Base-by-base conservation (phyloP, 2,329 filamentous ascomycete genomes). In the Mollisia scopiformis region DNA sequence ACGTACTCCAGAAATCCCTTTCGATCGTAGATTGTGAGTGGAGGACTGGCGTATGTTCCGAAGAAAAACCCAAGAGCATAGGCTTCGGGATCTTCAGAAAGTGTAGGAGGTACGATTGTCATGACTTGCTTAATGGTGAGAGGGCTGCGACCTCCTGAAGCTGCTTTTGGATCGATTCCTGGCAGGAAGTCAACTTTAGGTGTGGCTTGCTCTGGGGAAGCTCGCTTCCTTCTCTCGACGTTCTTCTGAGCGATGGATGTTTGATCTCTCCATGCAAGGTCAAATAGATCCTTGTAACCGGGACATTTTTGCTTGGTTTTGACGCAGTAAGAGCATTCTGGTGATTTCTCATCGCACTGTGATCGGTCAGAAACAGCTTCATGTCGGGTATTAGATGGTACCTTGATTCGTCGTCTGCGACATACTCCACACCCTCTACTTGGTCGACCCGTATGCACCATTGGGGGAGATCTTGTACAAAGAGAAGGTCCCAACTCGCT, bases 261-360 rank as follows among this genome's bases (percentile, higher is more conserved):
- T 37, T 63, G 61, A 31, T 63, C 61, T 60, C 61, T 55, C 61
- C 54, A 63, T 31, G 57, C 61, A 27, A 63, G 23, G 35, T 63
- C 61, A 55, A 63, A 63, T 25, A 50, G 27, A 23, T 60, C 43
- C 25, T 54, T 49, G 43, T 63, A 63, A 10, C 49, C 60, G n/a
- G 60, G 57, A 37, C 57, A 63, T n/a, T 57, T 43, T 33, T 59
- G 57, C 27, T 60, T 59, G 13, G 55, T 60, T 37, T 58, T 59
- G 13, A 59, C 21, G 27, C 61, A 63, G 37, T 59, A 49, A 3
- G 41, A 35, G 27, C 61, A 63, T 14, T 47, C 47, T 3, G 57
- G 61, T 1, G 11, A 39, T 27, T 54, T 50, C 41, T 63, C 61
- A 19, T 60, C 61, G 49, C 61, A 63, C 61, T 60, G 27, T 33